phyloP scores from a whole-genome alignment of 2,329 filamentous ascomycete genomes.

The Ophiostoma sp. region DNA sequence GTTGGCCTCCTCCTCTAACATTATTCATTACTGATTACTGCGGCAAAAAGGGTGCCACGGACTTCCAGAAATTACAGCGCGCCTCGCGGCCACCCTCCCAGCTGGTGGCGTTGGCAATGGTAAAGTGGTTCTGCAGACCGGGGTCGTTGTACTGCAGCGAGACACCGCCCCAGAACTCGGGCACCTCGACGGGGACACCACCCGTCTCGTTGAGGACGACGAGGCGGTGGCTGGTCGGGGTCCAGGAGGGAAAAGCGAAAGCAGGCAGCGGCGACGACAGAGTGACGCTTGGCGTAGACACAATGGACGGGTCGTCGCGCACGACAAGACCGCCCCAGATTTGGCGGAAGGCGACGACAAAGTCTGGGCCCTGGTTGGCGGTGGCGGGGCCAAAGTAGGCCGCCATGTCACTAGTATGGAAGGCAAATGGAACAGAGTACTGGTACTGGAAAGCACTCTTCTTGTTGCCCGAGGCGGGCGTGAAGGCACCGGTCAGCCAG shows the following conservation, averaged over 20 bases:
- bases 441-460: constrained; percentile 46
- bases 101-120: constrained; percentile 42
- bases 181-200: background rate
- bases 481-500: constrained; percentile 51
- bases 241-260: constrained; percentile 6
- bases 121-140: constrained; percentile 39
- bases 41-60: background rate
- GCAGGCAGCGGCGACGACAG: background rate
- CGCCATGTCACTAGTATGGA: constrained; percentile 39
- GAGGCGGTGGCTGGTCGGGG: background rate
- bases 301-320: constrained; percentile 36
- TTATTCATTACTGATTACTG: background rate
- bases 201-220: constrained; percentile 24
- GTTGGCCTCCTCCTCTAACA: no score
- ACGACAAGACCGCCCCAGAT: constrained; percentile 45
- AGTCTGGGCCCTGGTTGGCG: constrained; percentile 32
- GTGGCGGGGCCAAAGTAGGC: constrained; percentile 36
- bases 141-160: constrained; percentile 33
- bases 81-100: constrained; percentile 47
- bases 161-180: constrained; percentile 12
- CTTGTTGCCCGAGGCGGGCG: constrained; percentile 28
- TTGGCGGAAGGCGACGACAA: constrained; percentile 31
- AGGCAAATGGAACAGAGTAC: constrained; percentile 41
- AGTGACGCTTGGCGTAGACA: background rate
- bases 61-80: constrained; percentile 45